Base-by-base conservation (phyloP, 495 filamentous ascomycete genomes). In the Bathelium albidoporum region DNA sequence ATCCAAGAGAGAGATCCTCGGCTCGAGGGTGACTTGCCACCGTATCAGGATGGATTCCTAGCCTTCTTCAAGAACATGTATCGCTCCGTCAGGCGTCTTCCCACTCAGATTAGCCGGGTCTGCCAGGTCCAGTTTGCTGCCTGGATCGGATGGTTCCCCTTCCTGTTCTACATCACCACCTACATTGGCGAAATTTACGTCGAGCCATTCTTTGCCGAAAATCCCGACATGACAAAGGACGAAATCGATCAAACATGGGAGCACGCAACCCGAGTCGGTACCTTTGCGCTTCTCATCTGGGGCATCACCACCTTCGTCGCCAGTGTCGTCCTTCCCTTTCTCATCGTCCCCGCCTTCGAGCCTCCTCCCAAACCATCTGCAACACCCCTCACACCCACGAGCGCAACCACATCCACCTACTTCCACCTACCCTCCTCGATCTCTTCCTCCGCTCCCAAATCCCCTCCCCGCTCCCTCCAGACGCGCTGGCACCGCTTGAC, bases 111-210 rank as follows among this genome's bases (percentile, higher is more conserved):
- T 68, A 77, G 81, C 24, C 87, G 85, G 68, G 88, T 96, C 64
- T 96, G 91, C 73, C 78, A 89, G 65, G 90, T 94, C 0, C 90
- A 96, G 72, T 83, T 96, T 69, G 90, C 87, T 62, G 89, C 89
- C 29, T 96, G 91, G 91, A 86, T 95, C 66, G 91, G 89, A 63
- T 96, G 91, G 88, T 96, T 96, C 70, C 91, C 91, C 20, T 93
- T 95, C 77, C 79, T 96, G 0, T 96, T 92, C 75, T 96, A 96
- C 76, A 88, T 90, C 7, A 94, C 89, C 1, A 94, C 89, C 31
- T 96, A 91, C 73, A 86, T 96, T 69, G 91, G 87, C 60, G 89
- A 96, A 72, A 86, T 95, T 60, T 94, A 95, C 70, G 87, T 87
- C 43, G 86, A 95, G 69, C 90, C 90, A 0, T 87, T 81, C 62